A percentile compares a stretch with the other conserved stretches of the same genome.
These are phyloP conservation scores for Sarcodon aspratus DNA, from an alignment of 768 basidiomycete species.

Conservation along the genomic window DNA sequence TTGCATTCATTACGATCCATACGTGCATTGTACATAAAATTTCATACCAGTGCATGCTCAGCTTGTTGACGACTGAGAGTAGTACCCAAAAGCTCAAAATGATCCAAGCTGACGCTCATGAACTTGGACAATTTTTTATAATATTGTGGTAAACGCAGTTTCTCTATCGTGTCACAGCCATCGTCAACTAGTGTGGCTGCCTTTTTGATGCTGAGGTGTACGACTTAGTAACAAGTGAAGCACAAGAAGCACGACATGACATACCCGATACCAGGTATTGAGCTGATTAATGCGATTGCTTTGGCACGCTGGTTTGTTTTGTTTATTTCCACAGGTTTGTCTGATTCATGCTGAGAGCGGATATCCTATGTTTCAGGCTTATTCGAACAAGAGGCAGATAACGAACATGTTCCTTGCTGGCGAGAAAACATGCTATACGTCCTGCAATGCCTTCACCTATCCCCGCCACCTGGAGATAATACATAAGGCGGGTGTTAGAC, in stretches of 20 bases:
- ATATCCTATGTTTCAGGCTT: slow-evolving; percentile 6
- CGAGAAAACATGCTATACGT: not conserved
- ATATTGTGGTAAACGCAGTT: not conserved
- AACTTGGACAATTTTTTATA: not conserved
- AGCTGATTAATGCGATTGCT: slow-evolving; percentile 21
- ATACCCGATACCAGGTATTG: slow-evolving; percentile 39
- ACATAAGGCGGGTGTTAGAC: not conserved
- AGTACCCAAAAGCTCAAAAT: not conserved
- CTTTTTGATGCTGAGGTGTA: slow-evolving; percentile 3
- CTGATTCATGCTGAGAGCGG: slow-evolving; percentile 15
- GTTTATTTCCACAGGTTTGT: not conserved
- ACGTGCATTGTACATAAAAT: not conserved
- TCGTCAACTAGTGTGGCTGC: not conserved
- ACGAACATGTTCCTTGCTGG: not conserved
- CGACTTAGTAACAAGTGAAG: not conserved
- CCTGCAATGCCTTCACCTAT: not conserved
- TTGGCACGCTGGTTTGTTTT: not conserved
- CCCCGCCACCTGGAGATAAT: not conserved
- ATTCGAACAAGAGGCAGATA: not conserved
- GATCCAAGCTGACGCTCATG: not conserved
- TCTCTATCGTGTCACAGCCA: not conserved
- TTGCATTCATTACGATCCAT: not conserved
- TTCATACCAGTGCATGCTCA: not conserved
- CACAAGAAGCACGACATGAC: slow-evolving; percentile 1
- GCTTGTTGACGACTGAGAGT: not conserved